phyloP scores from a whole-genome alignment of 208 protist genomes.

The Trypanosoma cruzi region DNA sequence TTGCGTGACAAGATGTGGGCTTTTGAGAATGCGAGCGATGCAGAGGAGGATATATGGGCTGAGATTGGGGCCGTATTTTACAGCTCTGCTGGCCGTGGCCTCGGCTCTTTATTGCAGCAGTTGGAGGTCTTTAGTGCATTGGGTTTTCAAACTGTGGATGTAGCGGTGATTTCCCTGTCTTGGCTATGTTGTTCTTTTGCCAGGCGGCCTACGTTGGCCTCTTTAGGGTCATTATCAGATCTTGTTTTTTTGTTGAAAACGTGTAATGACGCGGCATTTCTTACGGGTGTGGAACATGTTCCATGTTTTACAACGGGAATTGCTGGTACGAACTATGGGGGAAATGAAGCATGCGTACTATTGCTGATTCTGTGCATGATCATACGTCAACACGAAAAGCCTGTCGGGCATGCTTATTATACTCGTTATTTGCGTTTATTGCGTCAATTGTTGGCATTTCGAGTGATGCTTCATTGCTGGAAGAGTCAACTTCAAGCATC shows the following conservation, averaged over 20 bases:
- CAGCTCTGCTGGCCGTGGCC: conserved; percentile 9
- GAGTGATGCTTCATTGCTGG: conserved; percentile 19
- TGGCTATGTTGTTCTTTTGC: conserved; percentile 33
- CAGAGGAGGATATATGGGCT: conserved; percentile 17
- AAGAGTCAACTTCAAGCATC: conserved; percentile 22
- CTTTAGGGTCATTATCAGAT: conserved; percentile 38
- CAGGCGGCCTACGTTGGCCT: conserved; percentile 18
- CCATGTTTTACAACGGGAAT: conserved; percentile 5
- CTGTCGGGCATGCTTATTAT: conserved; percentile 4
- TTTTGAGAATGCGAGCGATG: not conserved
- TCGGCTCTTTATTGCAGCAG: conserved; percentile 25
- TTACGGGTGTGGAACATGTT: conserved; percentile 39
- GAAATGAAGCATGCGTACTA: conserved; percentile 13
- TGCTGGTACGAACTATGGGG: not conserved
- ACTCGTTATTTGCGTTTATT: conserved; percentile 21
- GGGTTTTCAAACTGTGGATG: conserved; percentile 31
- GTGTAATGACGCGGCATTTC: conserved; percentile 45
- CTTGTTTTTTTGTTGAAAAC: conserved; percentile 51
- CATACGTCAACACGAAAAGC: conserved; percentile 28
- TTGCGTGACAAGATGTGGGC: conserved; percentile 29
- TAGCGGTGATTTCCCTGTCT: conserved; percentile 13
- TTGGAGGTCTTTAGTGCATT: conserved; percentile 26
- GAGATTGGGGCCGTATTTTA: conserved; percentile 32
- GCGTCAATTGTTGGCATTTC: conserved; percentile 18
- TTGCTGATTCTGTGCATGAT: conserved; percentile 31